Evolutionary conservation across 306 rosid species (phyloP).

Genomic region (Cucumis sativus): DNA sequence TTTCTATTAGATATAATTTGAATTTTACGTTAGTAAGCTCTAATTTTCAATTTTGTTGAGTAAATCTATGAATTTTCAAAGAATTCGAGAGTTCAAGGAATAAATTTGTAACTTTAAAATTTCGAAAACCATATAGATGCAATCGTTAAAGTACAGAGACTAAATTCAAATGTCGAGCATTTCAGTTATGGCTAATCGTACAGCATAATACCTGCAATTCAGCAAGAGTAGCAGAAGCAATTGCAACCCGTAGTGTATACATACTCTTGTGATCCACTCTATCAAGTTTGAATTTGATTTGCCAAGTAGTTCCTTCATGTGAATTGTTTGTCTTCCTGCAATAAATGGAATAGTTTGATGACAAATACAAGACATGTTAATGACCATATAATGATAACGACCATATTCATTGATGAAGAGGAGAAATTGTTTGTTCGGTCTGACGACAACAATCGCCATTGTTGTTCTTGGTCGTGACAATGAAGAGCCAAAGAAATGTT

Average conservation of each 20-base stretch:
- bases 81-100: too few relatives aligned
- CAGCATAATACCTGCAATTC: slow-evolving; percentile 27
- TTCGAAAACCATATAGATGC: too few relatives aligned
- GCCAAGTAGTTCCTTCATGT: slow-evolving; percentile 36
- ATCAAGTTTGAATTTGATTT: slow-evolving; percentile 23
- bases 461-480: background rate
- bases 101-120: too few relatives aligned
- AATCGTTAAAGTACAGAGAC: too few relatives aligned
- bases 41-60: too few relatives aligned
- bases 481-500: background rate
- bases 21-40: too few relatives aligned
- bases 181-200: background rate
- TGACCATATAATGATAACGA: background rate
- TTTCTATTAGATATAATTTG: too few relatives aligned
- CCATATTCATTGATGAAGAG: background rate
- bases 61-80: too few relatives aligned
- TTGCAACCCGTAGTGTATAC: slow-evolving; percentile 25
- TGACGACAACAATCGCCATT: background rate
- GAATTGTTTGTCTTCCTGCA: slow-evolving; percentile 19
- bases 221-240: slow-evolving; percentile 27
- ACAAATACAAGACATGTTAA: background rate
- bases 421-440: background rate
- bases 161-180: too few relatives aligned
- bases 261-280: background rate
- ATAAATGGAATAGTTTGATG: background rate